Evolutionary conservation across 176 grass and related monocot genomes (phyloP).

Genomic region (Zea mays): DNA sequence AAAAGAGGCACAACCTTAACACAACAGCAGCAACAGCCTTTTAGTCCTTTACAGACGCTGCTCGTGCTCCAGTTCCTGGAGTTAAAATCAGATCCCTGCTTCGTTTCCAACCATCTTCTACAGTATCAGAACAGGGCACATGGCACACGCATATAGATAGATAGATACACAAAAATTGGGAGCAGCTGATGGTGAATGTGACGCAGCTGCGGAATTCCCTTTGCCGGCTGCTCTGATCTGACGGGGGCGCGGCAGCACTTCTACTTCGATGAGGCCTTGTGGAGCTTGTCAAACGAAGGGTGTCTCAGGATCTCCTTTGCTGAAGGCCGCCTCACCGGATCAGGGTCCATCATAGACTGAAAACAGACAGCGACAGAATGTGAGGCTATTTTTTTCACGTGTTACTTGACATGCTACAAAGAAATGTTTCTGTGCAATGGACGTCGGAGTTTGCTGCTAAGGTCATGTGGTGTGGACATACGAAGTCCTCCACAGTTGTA

Average conservation of each 20-base stretch:
- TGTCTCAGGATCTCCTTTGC: conserved; percentile 66
- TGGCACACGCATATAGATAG: neutral
- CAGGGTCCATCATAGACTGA: conserved; percentile 94
- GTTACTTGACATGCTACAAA: neutral
- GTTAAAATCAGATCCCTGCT: neutral
- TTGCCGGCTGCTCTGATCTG: conserved; percentile 13
- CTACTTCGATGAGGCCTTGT: conserved; percentile 20
- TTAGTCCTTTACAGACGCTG: conserved; percentile 24
- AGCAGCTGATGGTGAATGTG: conserved; percentile 12
- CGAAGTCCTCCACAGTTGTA: neutral
- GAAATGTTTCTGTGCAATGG: neutral
- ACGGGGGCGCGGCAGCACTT: neutral
- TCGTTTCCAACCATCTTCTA: conserved; percentile 24
- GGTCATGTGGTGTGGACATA: neutral
- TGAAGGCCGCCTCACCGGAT: conserved; percentile 81
- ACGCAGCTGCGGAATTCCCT: conserved; percentile 1
- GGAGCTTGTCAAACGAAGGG: conserved; percentile 69
- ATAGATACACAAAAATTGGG: conserved; percentile 42
- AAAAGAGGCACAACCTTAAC: neutral
- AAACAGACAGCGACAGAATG: conserved; percentile 14
- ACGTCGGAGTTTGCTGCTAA: neutral
- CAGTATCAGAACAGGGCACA: conserved; percentile 25
- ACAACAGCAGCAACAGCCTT: conserved; percentile 19
- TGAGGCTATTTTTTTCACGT: neutral
- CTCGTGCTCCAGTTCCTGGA: neutral